Evolutionary conservation across 2,329 filamentous ascomycete species (phyloP).

Genomic region (Aspergillus floridensis): DNA sequence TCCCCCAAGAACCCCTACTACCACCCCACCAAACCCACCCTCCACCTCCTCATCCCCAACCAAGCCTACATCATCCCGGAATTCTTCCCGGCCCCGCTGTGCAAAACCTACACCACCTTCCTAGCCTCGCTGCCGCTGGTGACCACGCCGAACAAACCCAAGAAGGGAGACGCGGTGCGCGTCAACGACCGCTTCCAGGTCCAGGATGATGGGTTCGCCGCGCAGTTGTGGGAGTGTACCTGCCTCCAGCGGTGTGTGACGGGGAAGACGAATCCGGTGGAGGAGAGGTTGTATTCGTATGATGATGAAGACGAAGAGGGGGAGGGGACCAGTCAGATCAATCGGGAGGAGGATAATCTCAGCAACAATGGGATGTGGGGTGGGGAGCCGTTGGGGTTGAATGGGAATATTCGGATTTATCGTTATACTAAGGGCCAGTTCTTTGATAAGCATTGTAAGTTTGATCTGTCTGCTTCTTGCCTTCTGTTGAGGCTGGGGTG

Average conservation of each 20-base stretch:
- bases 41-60: conserved; percentile 56
- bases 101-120: conserved; percentile 73
- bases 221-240: conserved; percentile 72
- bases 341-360: conserved; percentile 20
- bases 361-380: conserved; percentile 59
- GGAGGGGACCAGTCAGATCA: conserved; percentile 20
- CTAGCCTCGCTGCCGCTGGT: conserved; percentile 67
- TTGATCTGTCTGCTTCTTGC: not conserved
- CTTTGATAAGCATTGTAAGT: conserved; percentile 87
- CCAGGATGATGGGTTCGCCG: conserved; percentile 71
- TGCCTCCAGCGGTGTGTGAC: conserved; percentile 63
- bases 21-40: conserved; percentile 50
- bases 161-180: conserved; percentile 74
- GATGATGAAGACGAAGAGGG: conserved; percentile 19
- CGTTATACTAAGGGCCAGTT: conserved; percentile 83
- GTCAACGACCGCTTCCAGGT: conserved; percentile 90
- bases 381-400: conserved; percentile 77
- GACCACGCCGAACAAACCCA: conserved; percentile 76
- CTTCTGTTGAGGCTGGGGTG: not conserved
- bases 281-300: conserved; percentile 3
- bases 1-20: conserved; percentile 56
- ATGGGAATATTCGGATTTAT: conserved; percentile 85
- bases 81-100: conserved; percentile 72
- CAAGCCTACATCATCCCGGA: conserved; percentile 72
- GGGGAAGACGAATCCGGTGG: conserved; percentile 25